Conservation (phyloP, 148 eudicot genomes). For the Linanthus parryae region DNA sequence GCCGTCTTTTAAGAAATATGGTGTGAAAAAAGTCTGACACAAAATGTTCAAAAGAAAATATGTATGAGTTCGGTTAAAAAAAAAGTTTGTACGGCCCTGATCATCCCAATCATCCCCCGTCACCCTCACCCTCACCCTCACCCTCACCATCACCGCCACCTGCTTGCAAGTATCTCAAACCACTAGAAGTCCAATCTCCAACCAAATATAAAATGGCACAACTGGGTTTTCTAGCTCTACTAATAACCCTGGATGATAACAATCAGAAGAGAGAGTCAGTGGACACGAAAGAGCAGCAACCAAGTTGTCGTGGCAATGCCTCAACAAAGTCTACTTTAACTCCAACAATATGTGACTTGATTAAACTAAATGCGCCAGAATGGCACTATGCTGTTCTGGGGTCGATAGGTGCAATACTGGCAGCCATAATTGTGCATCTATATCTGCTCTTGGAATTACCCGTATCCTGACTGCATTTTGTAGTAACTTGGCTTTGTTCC, state of each 20-base stretch:
- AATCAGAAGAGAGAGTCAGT: constrained; percentile 9
- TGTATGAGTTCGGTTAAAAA: too few relatives aligned
- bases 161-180: constrained; percentile 37
- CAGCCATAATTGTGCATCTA: too few relatives aligned
- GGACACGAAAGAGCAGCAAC: constrained; percentile 12
- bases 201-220: too few relatives aligned
- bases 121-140: too few relatives aligned
- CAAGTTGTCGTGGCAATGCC: constrained; percentile 1
- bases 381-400: constrained; percentile 55
- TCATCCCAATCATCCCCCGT: too few relatives aligned
- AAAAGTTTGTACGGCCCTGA: too few relatives aligned
- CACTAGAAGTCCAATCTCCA: constrained; percentile 10
- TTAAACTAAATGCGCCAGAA: constrained; percentile 48
- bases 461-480: constrained; percentile 55
- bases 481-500: too few relatives aligned
- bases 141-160: too few relatives aligned
- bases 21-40: too few relatives aligned
- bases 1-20: too few relatives aligned
- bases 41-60: too few relatives aligned
- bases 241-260: background rate
- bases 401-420: constrained; percentile 51
- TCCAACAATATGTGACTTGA: constrained; percentile 47
- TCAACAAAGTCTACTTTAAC: constrained; percentile 1
- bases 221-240: constrained; percentile 9
- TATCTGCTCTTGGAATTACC: constrained; percentile 66